Base-by-base conservation (phyloP, 2,329 filamentous ascomycete species). In the Talaromyces sp. region DNA sequence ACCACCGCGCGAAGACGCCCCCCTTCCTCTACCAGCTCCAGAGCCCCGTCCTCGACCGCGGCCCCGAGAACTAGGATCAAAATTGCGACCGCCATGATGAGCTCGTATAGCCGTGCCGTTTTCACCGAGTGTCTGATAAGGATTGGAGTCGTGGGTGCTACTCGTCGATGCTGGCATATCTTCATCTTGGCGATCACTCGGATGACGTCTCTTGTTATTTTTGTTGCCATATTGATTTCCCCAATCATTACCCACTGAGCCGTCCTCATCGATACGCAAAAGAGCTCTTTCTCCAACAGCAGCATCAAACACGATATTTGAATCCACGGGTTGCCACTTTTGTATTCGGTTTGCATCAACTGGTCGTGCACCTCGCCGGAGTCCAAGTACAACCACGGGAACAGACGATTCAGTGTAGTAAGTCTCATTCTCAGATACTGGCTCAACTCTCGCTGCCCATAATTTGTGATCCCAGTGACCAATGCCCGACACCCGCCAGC, bases 271-370 rank as follows among this genome's bases (percentile, higher is more conserved):
- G 56, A 98, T 89, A 1, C 90, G 86, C 60, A 98, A 79, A 68
- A 95, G 83, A 16, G 92, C 87, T 80, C 96, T 97, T 79, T 98
- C 93, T 19, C 90, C 90, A 1, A 98, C 91, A 0, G 87, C 87
- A 0, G 90, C 93, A 68, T 96, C 91, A 71, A 98, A 93, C 6
- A 87, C 84, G 72, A 93, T 87, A 8, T 92, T 88, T 5, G 86
- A 81, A 0, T 89, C 80, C 3, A 96, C 84, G 4, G 91, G 87
- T 68, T 91, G 86, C 95, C 94, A 98, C 68, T 90, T 89, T 63
- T 88, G 86, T 66, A 98, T 97, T 72, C 88, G 89, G 63, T 85
- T 86, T 16, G 92, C 93, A 72, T 97, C 93, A 62, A 89, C 86
- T 0, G 92, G 91, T 45, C 89, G 88, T 3, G 89, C 87, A 14